These are phyloP conservation scores for Cercospora zeina DNA, from an alignment of 2,329 filamentous ascomycete species.

Conservation along the genomic window DNA sequence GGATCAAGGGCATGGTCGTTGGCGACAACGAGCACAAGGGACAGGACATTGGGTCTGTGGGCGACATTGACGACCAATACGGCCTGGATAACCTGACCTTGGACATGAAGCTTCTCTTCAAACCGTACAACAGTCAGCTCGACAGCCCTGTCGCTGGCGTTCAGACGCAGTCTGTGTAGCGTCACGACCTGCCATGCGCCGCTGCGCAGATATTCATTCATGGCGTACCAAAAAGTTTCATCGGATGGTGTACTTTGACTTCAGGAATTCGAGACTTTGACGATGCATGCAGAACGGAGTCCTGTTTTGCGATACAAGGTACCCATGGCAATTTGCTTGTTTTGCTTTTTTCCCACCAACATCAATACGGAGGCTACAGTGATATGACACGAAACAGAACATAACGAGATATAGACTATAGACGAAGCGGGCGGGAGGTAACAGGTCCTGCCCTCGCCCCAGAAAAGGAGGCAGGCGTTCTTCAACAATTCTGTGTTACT, in stretches of 20 bases:
- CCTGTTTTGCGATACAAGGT: constrained; percentile 4
- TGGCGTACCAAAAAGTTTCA: constrained; percentile 14
- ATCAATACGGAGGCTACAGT: constrained; percentile 15
- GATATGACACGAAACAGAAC: constrained; percentile 19
- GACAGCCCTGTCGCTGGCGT: constrained; percentile 40
- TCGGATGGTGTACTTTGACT: not conserved
- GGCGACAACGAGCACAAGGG: constrained; percentile 65
- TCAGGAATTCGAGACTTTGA: constrained; percentile 9
- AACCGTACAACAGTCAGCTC: constrained; percentile 51
- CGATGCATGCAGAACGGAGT: constrained; percentile 14
- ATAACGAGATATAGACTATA: constrained; percentile 22
- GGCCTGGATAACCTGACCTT: constrained; percentile 61
- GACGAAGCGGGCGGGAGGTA: constrained; percentile 11
- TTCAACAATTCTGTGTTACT: constrained; percentile 10
- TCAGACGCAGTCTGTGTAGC: constrained; percentile 33
- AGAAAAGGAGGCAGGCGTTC: constrained; percentile 12
- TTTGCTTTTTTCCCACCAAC: constrained; percentile 15
- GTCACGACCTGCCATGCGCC: constrained; percentile 14
- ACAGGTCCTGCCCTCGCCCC: constrained; percentile 6
- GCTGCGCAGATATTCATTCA: constrained; percentile 18
- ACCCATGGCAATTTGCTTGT: constrained; percentile 15
- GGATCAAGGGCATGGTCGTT: constrained; percentile 61
- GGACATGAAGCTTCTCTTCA: constrained; percentile 71
- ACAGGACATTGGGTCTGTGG: constrained; percentile 67
- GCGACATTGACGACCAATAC: constrained; percentile 67